Evolutionary conservation across 164 flowering plant genomes (phyloP), one percentile per base, ranked within the genome.

Genomic region (Euptelea pleiosperma): DNA sequence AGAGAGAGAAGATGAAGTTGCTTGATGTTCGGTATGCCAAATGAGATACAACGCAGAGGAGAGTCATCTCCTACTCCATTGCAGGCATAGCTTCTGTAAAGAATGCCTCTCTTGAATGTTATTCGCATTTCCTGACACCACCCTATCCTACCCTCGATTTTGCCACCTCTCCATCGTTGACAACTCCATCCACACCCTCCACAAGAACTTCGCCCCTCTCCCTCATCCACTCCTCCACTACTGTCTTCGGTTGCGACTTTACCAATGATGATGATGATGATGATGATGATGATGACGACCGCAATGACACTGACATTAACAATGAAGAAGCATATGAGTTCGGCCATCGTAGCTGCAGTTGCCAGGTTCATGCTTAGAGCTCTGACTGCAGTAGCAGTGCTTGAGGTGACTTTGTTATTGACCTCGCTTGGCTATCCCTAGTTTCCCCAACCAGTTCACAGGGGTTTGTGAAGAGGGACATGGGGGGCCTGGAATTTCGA

Each of bases 11-110:
- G 14, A n/a, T 2, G 39, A 48, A 60, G 60, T 89, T 86, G 97
- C 97, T 0, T 80, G 87, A 52, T 93, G 99, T 52, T 88, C 95
- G 16, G 92, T 93, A 0, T 93, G 99, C 68, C 91, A 93, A 62
- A 82, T 75, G 56, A 68, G 84, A 64, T 93, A 86, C 80, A 70
- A 91, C 84, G 99, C 90, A 65, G 91, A 77, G 0, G 91, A 82
- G 50, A 63, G 99, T 2, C 99, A 97, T 0, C 66, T 94, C 6
- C 71, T 94, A 52, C 97, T 94, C 58, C 93, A 94, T 74, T 94
- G 99, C 77, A 97, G 99, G 30, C 99, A 94, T 44, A 95, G 96
- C n/a, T 94, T 86, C 79, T 94, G 99, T 72, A 79, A 64, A 48
- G 93, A 90, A 16, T 94, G 99, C 54, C 71, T 90, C n/a, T 86